Evolutionary conservation across 2,329 filamentous ascomycete genomes (phyloP).

Genomic region (Penicillium frequentans): DNA sequence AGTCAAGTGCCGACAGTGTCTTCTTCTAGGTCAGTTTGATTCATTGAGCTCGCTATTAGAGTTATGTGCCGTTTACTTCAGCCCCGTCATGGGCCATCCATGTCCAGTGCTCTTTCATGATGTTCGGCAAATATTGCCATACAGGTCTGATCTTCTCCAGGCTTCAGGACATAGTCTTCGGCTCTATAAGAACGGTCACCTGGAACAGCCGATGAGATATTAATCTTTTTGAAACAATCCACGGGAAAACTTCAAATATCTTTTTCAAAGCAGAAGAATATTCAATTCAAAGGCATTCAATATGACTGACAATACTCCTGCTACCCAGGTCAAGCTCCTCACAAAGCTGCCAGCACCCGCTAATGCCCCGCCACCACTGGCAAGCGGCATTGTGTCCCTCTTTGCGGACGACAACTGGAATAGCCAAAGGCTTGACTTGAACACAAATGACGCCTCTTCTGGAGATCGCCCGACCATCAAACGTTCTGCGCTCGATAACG

Average conservation of each 20-base stretch:
- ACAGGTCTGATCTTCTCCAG: neutral
- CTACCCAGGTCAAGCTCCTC: neutral
- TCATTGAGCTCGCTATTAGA: neutral
- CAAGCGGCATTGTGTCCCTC: neutral
- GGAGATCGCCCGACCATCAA: neutral
- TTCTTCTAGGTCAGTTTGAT: neutral
- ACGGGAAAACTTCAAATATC: neutral
- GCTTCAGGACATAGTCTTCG: neutral
- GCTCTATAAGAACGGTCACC: neutral
- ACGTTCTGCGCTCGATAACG: neutral
- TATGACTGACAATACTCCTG: neutral
- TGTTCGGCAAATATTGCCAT: neutral
- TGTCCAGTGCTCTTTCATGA: neutral
- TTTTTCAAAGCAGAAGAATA: neutral
- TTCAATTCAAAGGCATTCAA: neutral
- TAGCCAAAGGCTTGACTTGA: neutral
- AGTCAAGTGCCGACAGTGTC: neutral
- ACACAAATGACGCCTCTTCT: neutral
- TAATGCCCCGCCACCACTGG: neutral
- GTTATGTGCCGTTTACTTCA: neutral
- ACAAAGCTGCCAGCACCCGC: neutral
- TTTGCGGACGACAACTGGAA: neutral
- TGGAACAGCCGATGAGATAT: neutral
- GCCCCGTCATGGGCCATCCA: neutral
- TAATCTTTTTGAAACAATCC: neutral